Evolutionary conservation across 208 protist species (phyloP), one percentile per base, ranked within the genome.

Genomic region (Leishmania lainsoni): DNA sequence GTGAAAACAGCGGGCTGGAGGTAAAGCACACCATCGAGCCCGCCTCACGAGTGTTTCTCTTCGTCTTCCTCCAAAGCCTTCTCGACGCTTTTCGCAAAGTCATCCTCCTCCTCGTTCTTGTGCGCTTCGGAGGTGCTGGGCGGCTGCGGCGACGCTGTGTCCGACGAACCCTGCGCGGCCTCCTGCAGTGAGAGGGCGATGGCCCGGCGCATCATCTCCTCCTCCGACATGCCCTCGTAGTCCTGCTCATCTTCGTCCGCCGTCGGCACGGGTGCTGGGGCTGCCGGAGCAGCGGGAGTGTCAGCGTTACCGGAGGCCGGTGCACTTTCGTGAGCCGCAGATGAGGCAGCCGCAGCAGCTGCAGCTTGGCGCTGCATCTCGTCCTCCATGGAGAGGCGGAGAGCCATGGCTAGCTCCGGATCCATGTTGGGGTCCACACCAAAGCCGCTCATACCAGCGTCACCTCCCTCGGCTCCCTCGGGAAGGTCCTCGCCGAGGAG

Each of bases 351-450:
- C 0, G 87, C 88, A 6, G 91, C 90, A 0, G 73, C 93, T 6
- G 89, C 92, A 16, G 97, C 95, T 80, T 96, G 90, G 42, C 96
- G 88, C 83, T 94, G 95, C 86, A 97, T 86, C 78, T 99, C 95
- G 79, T 99, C 97, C 84, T 99, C 97, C 88, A 99, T 94, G 5
- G 97, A 98, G 69, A 99, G 87, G 52, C 95, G 95, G 59, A 99
- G 87, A n/a, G 94, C 98, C 96, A 99, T 96, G 32, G 96, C 97
- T 22, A 99, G 89, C 69, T 99, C 98, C 0, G 98, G 98, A 80
- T 99, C 97, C 20, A 95, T 84, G 70, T 91, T 96, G 5, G 96
- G 96, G 85, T 99, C 97, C 5, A 98, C 89, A 39, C 89, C 94
- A 81, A 98, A 98, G 32, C 90, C 91, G 56, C 76, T 88, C 29